Conservation (phyloP, 164 flowering plant genomes). For the Dillenia suffruticosa region DNA sequence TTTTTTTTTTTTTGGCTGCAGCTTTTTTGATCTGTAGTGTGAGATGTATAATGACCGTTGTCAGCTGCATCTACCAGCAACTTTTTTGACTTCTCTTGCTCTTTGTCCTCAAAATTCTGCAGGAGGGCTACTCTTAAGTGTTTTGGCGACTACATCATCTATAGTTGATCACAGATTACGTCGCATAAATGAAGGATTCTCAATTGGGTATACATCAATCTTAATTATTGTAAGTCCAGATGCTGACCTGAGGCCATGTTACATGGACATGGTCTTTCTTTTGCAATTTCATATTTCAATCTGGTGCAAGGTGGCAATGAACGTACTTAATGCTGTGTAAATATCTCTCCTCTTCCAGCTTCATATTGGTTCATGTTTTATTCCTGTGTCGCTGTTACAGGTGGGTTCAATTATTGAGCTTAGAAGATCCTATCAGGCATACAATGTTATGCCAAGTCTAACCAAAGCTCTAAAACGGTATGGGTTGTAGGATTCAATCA, state of each 20-base stretch:
- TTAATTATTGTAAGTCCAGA: constrained; percentile 76
- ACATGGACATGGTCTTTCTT: not conserved
- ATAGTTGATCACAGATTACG: constrained; percentile 85
- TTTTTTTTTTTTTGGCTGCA: not conserved
- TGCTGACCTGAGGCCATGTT: not conserved
- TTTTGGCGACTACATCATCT: constrained; percentile 84
- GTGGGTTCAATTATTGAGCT: constrained; percentile 97
- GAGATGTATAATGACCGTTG: not conserved
- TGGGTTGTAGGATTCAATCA: constrained; percentile 38
- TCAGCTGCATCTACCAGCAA: too few species aligned
- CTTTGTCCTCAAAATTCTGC: constrained; percentile 19
- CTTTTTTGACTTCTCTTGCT: not conserved
- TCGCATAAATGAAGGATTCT: constrained; percentile 68
- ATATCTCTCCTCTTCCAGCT: not conserved
- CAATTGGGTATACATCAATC: constrained; percentile 93
- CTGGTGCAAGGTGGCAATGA: too few species aligned
- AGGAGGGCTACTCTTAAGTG: constrained; percentile 81
- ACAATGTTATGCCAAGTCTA: constrained; percentile 91
- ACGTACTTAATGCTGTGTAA: not conserved
- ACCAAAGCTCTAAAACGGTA: constrained; percentile 78
- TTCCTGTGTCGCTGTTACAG: constrained; percentile 29
- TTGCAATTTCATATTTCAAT: not conserved
- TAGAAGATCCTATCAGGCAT: constrained; percentile 96
- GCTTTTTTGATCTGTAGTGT: not conserved
- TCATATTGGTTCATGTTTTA: too few species aligned